Evolutionary conservation across 805 yeast species (phyloP).

Genomic region (Grigorovia humatica): DNA sequence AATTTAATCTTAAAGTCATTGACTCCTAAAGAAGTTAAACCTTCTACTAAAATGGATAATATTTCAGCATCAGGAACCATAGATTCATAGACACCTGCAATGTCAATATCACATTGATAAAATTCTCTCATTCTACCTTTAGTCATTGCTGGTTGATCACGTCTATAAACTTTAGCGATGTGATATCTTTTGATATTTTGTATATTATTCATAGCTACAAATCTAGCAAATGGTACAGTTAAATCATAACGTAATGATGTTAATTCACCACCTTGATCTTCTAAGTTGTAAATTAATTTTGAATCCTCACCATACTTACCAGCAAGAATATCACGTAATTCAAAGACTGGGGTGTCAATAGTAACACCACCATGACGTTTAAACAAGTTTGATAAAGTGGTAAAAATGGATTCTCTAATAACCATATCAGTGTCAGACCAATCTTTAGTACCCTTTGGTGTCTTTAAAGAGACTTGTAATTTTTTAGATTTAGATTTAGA

Average conservation of each 20-base stretch:
- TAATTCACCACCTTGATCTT: constrained; percentile 98
- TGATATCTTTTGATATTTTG: constrained; percentile 88
- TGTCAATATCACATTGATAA: constrained; percentile 96
- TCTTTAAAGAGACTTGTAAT: constrained; percentile 67
- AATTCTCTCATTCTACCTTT: constrained; percentile 99
- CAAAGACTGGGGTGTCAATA: constrained; percentile 97
- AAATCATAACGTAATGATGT: constrained; percentile 92
- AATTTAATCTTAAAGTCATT: constrained; percentile 82
- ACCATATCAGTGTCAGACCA: constrained; percentile 99
- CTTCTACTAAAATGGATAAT: constrained; percentile 72
- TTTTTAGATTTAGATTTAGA: constrained; percentile 20
- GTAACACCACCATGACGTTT: constrained; percentile 97
- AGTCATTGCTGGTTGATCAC: constrained; percentile 99
- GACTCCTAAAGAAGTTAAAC: constrained; percentile 74
- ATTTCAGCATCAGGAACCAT: constrained; percentile 97
- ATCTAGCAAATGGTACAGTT: constrained; percentile 97
- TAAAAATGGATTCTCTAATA: constrained; percentile 78
- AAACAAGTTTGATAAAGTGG: constrained; percentile 61
- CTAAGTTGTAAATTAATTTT: constrained; percentile 86
- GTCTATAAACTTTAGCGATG: constrained; percentile 95
- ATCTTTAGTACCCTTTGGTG: constrained; percentile 96
- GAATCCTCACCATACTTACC: constrained; percentile 99
- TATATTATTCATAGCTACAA: constrained; percentile 89
- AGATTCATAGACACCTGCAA: constrained; percentile 84
- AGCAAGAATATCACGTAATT: constrained; percentile 84